phyloP scores from a whole-genome alignment of 768 basidiomycete genomes.

The Chalciporus sphaerocephalus region DNA sequence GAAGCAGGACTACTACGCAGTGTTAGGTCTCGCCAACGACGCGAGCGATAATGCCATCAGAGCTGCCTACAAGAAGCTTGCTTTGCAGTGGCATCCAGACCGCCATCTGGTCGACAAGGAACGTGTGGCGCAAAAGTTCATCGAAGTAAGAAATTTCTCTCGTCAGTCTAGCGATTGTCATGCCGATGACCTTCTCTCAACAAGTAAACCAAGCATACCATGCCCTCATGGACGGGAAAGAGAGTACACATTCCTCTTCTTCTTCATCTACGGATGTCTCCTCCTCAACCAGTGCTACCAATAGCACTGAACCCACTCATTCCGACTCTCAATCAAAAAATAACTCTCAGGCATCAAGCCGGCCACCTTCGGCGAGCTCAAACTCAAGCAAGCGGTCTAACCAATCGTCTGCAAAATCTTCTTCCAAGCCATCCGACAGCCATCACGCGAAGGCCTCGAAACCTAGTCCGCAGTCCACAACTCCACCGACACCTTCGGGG shows the following conservation, averaged over 20 bases:
- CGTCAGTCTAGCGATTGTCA: neutral
- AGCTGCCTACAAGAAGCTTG: conserved; percentile 59
- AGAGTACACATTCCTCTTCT: conserved; percentile 29
- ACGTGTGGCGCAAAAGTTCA: conserved; percentile 50
- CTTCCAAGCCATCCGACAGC: conserved; percentile 14
- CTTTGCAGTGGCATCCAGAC: conserved; percentile 66
- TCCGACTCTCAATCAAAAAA: conserved; percentile 20
- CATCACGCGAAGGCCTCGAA: conserved; percentile 9
- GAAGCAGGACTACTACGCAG: conserved; percentile 33
- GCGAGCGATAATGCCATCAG: conserved; percentile 52
- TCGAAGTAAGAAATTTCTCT: conserved; percentile 43
- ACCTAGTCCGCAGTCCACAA: conserved; percentile 7
- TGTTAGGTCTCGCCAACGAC: conserved; percentile 42
- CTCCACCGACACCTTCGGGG: conserved; percentile 13
- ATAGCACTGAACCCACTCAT: conserved; percentile 19
- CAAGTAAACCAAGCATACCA: conserved; percentile 58
- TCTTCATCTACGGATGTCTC: conserved; percentile 28
- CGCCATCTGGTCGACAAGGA: conserved; percentile 52
- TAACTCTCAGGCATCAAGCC: conserved; percentile 24
- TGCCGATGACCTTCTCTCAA: neutral
- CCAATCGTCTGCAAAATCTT: conserved; percentile 5
- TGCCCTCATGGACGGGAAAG: conserved; percentile 43
- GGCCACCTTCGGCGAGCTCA: conserved; percentile 30
- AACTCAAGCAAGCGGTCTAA: conserved; percentile 23
- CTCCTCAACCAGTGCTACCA: conserved; percentile 18